Evolutionary conservation across 2,329 filamentous ascomycete species (phyloP).

Genomic region (Aspergillus fructus): DNA sequence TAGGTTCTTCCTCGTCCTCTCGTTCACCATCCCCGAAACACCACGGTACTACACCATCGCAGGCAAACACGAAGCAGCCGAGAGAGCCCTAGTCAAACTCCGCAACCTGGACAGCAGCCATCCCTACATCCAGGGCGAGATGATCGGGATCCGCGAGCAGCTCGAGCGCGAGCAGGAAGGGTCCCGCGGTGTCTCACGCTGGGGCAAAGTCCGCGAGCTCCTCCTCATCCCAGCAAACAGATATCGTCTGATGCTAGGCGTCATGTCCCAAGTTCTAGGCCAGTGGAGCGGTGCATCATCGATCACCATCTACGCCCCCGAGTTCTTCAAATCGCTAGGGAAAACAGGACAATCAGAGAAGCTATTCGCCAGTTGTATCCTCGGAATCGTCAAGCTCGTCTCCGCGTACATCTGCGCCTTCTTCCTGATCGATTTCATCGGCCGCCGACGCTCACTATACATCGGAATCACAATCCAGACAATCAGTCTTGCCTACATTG

Average conservation of each 20-base stretch:
- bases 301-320: conserved; percentile 74
- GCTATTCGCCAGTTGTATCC: conserved; percentile 71
- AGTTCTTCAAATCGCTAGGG: conserved; percentile 71
- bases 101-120: conserved; percentile 61
- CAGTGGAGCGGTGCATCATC: conserved; percentile 68
- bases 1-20: conserved; percentile 67
- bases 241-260: conserved; percentile 67
- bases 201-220: conserved; percentile 67
- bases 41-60: conserved; percentile 69
- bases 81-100: conserved; percentile 50
- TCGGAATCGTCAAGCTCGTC: conserved; percentile 71
- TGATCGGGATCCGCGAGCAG: conserved; percentile 63
- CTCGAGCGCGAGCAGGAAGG: conserved; percentile 72
- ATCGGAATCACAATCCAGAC: conserved; percentile 61
- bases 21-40: conserved; percentile 68
- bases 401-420: conserved; percentile 68
- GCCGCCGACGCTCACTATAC: conserved; percentile 67
- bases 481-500: conserved; percentile 63
- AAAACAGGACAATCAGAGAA: conserved; percentile 67
- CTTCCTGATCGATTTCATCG: conserved; percentile 77
- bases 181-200: conserved; percentile 62
- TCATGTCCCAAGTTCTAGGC: conserved; percentile 65
- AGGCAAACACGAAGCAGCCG: conserved; percentile 53
- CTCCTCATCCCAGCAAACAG: conserved; percentile 67
- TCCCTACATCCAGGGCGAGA: conserved; percentile 62